Percentiles rank a stretch among this genome's conserved stretches.
Conservation (phyloP, 2,329 filamentous ascomycete species). For the Magnaporthiopsis poae region DNA sequence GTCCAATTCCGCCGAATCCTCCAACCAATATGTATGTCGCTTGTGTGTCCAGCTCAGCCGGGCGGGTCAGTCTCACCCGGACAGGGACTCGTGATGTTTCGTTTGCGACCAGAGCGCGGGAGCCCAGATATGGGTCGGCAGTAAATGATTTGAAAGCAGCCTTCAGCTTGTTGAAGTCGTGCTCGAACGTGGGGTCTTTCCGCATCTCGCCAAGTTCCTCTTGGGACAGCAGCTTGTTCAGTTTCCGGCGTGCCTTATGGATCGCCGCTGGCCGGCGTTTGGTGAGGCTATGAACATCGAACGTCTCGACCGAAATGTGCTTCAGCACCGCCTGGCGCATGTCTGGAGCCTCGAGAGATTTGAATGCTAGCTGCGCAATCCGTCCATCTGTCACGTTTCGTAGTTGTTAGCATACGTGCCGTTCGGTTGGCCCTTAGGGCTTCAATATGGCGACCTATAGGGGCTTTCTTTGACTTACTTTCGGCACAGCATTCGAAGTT, state of each 20-base stretch:
- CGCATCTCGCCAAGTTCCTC: slow-evolving; percentile 4
- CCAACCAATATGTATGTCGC: slow-evolving; percentile 47
- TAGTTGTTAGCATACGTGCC: neutral
- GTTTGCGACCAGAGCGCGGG: slow-evolving; percentile 6
- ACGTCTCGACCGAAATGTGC: slow-evolving; percentile 16
- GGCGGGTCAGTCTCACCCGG: slow-evolving; percentile 6
- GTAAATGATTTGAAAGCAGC: slow-evolving; percentile 1
- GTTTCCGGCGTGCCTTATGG: neutral
- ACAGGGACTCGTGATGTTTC: neutral
- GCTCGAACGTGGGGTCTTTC: neutral
- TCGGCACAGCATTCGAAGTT: slow-evolving; percentile 25
- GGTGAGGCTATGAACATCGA: slow-evolving; percentile 14
- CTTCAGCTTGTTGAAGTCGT: slow-evolving; percentile 10
- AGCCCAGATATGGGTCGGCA: slow-evolving; percentile 1
- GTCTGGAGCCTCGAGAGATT: neutral
- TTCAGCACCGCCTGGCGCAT: slow-evolving; percentile 5
- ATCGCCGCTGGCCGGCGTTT: slow-evolving; percentile 10
- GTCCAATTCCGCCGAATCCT: slow-evolving; percentile 47
- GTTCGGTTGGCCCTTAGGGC: neutral
- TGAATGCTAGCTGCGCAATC: slow-evolving; percentile 11
- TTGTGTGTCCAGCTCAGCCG: neutral
- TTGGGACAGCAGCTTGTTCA: neutral
- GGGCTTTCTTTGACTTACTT: slow-evolving; percentile 9
- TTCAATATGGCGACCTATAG: neutral
- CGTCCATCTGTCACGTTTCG: slow-evolving; percentile 7